Evolutionary conservation across 148 eudicot genomes (phyloP).

Genomic region (Arbutus unedo): DNA sequence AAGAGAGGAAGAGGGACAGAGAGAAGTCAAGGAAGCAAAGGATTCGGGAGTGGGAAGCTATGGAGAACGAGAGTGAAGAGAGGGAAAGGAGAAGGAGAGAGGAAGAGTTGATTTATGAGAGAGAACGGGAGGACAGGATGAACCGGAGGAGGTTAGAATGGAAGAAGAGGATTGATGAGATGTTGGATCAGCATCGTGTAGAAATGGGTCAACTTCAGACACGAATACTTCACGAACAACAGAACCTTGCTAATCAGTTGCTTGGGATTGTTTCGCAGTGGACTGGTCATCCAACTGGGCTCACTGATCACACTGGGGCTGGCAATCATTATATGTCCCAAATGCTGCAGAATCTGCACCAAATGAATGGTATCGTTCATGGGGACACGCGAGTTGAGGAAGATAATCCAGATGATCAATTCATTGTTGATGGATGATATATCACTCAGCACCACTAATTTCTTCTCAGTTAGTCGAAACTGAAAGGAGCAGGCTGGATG

Average conservation of each 20-base stretch:
- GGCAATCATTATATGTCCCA: constrained; percentile 79
- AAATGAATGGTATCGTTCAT: constrained; percentile 76
- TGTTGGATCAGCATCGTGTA: constrained; percentile 63
- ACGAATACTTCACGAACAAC: constrained; percentile 80
- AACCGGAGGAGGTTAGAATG: constrained; percentile 62
- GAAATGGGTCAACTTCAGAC: constrained; percentile 81
- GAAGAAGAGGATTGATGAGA: constrained; percentile 70
- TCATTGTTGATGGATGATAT: constrained; percentile 73
- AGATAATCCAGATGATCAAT: constrained; percentile 83
- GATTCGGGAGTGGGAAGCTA: constrained; percentile 54
- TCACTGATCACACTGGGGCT: constrained; percentile 68
- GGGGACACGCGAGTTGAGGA: constrained; percentile 73
- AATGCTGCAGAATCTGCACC: constrained; percentile 86
- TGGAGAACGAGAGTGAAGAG: constrained; percentile 62
- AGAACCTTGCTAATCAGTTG: constrained; percentile 66
- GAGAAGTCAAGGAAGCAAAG: constrained; percentile 55
- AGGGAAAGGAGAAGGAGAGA: constrained; percentile 61
- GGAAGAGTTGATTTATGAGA: constrained; percentile 48
- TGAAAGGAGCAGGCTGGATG: constrained; percentile 6
- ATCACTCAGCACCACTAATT: not conserved
- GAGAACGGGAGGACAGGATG: constrained; percentile 79
- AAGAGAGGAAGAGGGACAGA: constrained; percentile 47
- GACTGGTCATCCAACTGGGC: constrained; percentile 77
- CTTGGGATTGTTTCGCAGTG: constrained; percentile 80
- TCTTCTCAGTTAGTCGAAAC: not conserved